Percentiles rank a stretch among this genome's conserved stretches.
Conservation (phyloP, 202 grass and related monocot genomes). For the Zizania palustris region DNA sequence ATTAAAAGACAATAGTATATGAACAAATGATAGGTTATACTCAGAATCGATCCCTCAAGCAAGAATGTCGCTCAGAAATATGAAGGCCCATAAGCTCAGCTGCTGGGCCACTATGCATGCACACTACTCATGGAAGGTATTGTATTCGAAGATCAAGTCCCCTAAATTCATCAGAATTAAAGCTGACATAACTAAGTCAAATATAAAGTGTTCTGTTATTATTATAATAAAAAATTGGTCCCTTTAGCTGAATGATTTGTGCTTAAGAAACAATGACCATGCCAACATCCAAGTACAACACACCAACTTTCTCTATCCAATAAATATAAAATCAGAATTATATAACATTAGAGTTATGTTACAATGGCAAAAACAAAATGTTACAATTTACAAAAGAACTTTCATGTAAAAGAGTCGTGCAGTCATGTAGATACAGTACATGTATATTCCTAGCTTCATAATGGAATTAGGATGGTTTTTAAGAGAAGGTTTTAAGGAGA, state of each 20-base stretch:
- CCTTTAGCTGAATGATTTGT: constrained; percentile 3
- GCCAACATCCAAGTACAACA: not conserved
- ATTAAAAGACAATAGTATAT: constrained; percentile 16
- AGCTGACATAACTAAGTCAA: not conserved
- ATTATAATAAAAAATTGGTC: not conserved
- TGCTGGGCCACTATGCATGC: not conserved
- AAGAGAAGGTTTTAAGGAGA: no score
- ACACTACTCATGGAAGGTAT: not conserved
- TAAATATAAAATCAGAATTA: not conserved
- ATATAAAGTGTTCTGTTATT: not conserved
- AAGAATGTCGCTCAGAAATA: not conserved
- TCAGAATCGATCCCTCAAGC: not conserved
- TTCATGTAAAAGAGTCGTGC: not conserved
- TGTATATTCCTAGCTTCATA: no score
- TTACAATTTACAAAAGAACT: not conserved
- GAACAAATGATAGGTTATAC: not conserved
- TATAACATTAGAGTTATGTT: not conserved
- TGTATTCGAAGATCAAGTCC: not conserved
- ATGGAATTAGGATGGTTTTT: no score
- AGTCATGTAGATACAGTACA: not conserved
- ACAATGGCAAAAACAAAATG: not conserved
- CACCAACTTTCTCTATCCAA: not conserved
- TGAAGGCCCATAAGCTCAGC: not conserved
- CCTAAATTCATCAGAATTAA: not conserved
- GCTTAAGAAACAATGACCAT: not conserved